Evolutionary conservation across 768 basidiomycete species (phyloP).

Genomic region (Russula olivacea): DNA sequence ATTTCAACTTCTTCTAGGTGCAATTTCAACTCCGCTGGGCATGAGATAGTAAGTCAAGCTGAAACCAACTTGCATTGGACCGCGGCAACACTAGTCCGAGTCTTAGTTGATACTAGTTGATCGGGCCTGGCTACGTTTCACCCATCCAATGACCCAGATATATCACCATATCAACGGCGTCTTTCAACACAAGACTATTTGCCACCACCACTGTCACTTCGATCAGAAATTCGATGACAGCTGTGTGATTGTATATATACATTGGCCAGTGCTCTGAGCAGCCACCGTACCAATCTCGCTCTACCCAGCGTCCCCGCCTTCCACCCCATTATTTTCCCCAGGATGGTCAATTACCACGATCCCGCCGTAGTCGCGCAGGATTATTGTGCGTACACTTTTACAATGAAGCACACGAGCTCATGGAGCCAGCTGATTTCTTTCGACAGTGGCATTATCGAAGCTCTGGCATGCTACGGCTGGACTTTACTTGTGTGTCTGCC

Average conservation of each 20-base stretch:
- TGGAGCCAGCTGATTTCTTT: background rate
- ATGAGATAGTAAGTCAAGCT: too few species aligned
- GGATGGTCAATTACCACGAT: background rate
- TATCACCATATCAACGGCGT: too few species aligned
- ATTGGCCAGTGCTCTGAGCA: background rate
- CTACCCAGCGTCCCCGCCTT: background rate
- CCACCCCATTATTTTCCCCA: background rate
- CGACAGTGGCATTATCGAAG: background rate
- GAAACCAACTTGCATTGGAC: too few species aligned
- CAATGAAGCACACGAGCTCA: background rate
- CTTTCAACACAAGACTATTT: too few species aligned
- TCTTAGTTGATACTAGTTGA: too few species aligned
- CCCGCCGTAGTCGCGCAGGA: background rate
- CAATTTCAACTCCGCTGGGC: too few species aligned
- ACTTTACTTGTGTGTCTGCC: constrained; percentile 2
- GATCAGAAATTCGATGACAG: too few species aligned
- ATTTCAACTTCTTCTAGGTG: too few species aligned
- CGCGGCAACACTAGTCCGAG: too few species aligned
- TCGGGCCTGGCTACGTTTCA: too few species aligned
- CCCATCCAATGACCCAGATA: too few species aligned
- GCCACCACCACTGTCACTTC: too few species aligned
- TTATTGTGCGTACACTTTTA: background rate
- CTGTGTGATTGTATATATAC: background rate
- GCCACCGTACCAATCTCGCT: background rate
- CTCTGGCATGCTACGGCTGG: background rate